Evolutionary conservation across 2,329 filamentous ascomycete species (phyloP), one percentile per base, ranked within the genome.

Genomic region (Colletotrichum sp.): DNA sequence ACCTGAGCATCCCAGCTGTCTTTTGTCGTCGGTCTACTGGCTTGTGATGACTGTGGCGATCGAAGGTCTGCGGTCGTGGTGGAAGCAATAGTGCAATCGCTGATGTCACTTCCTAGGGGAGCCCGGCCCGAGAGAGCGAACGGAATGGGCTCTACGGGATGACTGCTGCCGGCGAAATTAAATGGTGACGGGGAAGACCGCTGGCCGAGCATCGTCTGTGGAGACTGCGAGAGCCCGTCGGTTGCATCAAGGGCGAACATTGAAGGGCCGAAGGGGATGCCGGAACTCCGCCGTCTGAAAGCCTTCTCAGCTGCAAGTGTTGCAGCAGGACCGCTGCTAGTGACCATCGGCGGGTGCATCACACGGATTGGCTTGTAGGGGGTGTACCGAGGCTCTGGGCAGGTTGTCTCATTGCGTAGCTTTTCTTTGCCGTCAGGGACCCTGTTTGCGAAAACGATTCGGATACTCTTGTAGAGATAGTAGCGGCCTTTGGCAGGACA

Each of bases 401-500:
- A 89, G 47, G 97, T 95, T 7, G 96, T 93, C 81, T 99, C 97
- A 79, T 97, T 98, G 36, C 93, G 90, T 51, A 99, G 88, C 80
- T 93, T 96, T 83, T 98, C 96, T 81, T 98, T 98, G 54, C 95
- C 96, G 78, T 98, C 97, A 0, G 97, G 96, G 0, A 98, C 96
- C 31, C 97, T 92, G 81, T 98, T 98, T 68, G 97, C 97, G 81
- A 99, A 99, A 5, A 99, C 96, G 43, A 98, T 95, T 16, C 97
- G 92, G 72, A 98, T 94, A 78, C 91, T 95, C 79, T 97, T 97
- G 86, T 98, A 97, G 8, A 99, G 87, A 79, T 95, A 98, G 82
- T 93, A 98, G 15, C 96, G 92, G 8, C 94, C 95, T 76, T 93
- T 94, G 1, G 93, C 91, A 1, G 95, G 93, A 79, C 93, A 96